Evolutionary conservation across 129 eudicot genomes (phyloP).

Genomic region (Sambucus nigra): DNA sequence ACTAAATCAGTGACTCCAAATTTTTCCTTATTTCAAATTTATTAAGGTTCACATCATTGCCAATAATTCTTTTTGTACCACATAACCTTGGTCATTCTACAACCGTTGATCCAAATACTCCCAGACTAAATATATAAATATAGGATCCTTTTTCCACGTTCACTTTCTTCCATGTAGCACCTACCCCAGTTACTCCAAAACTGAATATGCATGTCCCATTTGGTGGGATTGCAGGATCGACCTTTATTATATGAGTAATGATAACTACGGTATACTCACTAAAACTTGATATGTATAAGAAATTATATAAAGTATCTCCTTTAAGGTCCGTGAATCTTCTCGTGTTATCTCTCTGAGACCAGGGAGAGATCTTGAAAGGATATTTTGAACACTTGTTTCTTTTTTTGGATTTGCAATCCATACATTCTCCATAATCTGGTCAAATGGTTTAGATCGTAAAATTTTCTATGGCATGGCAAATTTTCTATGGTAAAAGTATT

Average conservation of each 20-base stretch:
- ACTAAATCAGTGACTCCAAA: constrained; percentile 92
- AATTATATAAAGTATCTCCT: constrained; percentile 68
- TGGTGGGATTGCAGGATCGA: constrained; percentile 63
- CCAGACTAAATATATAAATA: constrained; percentile 81
- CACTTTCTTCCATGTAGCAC: constrained; percentile 85
- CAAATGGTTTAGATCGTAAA: no score
- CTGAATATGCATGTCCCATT: constrained; percentile 78
- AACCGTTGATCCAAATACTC: constrained; percentile 78
- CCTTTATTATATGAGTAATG: constrained; percentile 49
- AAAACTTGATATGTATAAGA: constrained; percentile 58
- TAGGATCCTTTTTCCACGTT: constrained; percentile 73
- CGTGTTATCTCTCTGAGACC: constrained; percentile 71
- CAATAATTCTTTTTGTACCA: constrained; percentile 75
- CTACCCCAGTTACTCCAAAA: constrained; percentile 93
- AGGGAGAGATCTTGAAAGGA: constrained; percentile 49
- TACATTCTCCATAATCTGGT: constrained; percentile 85
- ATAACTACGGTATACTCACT: constrained; percentile 82
- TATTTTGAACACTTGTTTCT: constrained; percentile 70
- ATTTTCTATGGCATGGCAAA: no score
- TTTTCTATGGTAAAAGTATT: no score
- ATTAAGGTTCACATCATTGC: constrained; percentile 63
- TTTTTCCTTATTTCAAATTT: constrained; percentile 58
- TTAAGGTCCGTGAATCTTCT: constrained; percentile 87
- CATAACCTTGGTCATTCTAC: constrained; percentile 86
- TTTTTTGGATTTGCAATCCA: constrained; percentile 56